phyloP scores from a whole-genome alignment of 805 yeast species.

The Danielia reshetovae region DNA sequence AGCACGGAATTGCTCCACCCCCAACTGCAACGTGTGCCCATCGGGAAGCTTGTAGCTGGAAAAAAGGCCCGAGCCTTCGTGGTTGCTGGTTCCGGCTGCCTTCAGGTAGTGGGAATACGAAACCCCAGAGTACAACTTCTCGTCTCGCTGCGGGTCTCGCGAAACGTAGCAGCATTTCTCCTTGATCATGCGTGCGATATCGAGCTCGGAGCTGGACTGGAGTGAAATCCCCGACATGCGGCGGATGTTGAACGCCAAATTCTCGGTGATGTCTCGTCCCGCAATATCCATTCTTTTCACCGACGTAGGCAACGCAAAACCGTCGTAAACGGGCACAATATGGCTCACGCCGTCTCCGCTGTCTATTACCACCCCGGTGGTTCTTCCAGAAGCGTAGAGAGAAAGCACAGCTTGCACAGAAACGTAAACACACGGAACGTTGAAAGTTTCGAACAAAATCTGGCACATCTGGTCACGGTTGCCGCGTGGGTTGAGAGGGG shows the following conservation, averaged over 20 bases:
- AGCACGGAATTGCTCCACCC: slow-evolving; percentile 66
- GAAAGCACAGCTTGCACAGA: slow-evolving; percentile 77
- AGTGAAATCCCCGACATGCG: slow-evolving; percentile 59
- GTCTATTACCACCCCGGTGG: slow-evolving; percentile 87
- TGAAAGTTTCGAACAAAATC: slow-evolving; percentile 66
- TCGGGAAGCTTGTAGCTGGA: slow-evolving; percentile 70
- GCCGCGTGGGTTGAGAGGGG: slow-evolving; percentile 70
- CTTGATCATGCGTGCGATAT: slow-evolving; percentile 72
- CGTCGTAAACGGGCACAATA: slow-evolving; percentile 85
- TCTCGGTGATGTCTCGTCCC: slow-evolving; percentile 81
- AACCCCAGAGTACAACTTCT: slow-evolving; percentile 37
- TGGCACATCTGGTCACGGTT: slow-evolving; percentile 63
- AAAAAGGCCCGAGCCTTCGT: slow-evolving; percentile 19
- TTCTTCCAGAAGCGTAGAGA: slow-evolving; percentile 81
- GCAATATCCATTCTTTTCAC: slow-evolving; percentile 75
- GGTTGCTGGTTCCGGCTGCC: slow-evolving; percentile 14
- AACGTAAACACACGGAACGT: slow-evolving; percentile 71
- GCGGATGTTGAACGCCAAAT: slow-evolving; percentile 64
- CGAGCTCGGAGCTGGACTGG: slow-evolving; percentile 73
- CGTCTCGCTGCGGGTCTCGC: slow-evolving; percentile 53
- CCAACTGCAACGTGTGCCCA: slow-evolving; percentile 65
- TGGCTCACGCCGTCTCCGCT: slow-evolving; percentile 93
- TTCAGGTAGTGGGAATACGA: slow-evolving; percentile 17
- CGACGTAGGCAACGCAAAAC: slow-evolving; percentile 72
- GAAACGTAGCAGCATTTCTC: slow-evolving; percentile 71